Evolutionary conservation across 495 filamentous ascomycete genomes (phyloP), one percentile per base, ranked within the genome.

Genomic region (Niebla homalea): DNA sequence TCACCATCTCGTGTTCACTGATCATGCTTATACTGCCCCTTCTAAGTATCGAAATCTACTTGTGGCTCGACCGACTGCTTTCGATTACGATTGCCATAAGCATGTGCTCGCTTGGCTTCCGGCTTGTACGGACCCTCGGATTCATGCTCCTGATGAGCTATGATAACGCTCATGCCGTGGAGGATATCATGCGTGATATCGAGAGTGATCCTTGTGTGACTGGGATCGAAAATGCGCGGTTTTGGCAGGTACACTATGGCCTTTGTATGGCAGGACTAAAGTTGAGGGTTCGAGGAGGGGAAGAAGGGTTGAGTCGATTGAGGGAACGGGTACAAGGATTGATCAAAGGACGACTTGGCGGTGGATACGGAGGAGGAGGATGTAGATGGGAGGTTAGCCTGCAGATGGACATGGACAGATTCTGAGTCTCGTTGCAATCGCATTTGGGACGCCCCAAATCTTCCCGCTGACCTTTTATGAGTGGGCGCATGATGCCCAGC

Each of bases 181-280:
- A 73, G 0, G 83, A 84, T 40, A 84, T 95, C 2, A 69, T 98
- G 49, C 75, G 76, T 23, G 89, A 90, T 62, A 89, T 98, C 50
- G 81, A 85, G 61, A 73, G 78, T 6, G 89, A 95, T 48, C 80
- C 81, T 7, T 73, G 74, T 26, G 79, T 98, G 7, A 77, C 74
- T 29, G 73, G 72, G 1, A 78, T 98, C 46, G 85, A 93, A 47
- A 90, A 95, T 60, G 89, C 88, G 1, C 75, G 84, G 59, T 94
- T 98, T 67, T 98, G 92, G 92, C 92, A 98, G 70, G 93, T 96
- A 18, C 92, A 98, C 65, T 94, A 97, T 62, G 89, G 92, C 2
- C 70, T 96, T 36, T 92, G 85, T 60, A 94, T 95, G 84, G 92
- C 92, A 12, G 95, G 90, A 56, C 59, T 98, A 53, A 94, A 90